Conservation (phyloP, 768 basidiomycete species). For the Amylocystis lapponica region DNA sequence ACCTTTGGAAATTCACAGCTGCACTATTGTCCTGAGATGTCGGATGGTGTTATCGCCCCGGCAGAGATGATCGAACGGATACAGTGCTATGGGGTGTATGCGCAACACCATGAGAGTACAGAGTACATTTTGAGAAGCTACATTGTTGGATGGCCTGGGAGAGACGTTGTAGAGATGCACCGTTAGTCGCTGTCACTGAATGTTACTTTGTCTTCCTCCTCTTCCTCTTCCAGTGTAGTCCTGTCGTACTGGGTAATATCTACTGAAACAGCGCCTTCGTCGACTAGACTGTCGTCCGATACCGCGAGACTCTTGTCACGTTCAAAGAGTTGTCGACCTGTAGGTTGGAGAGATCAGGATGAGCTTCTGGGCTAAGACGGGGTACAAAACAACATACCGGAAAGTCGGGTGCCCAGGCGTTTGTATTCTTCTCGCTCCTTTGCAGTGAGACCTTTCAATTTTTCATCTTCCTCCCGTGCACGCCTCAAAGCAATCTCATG, state of each 20-base stretch:
- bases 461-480: conserved; percentile 72
- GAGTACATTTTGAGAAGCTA: not conserved
- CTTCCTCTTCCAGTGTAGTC: conserved; percentile 47
- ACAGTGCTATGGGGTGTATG: too few species aligned
- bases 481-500: conserved; percentile 55
- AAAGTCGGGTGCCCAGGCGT: conserved; percentile 51
- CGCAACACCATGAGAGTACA: not conserved
- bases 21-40: too few species aligned
- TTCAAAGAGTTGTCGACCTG: conserved; percentile 93
- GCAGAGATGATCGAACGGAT: too few species aligned
- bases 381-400: conserved; percentile 47
- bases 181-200: conserved; percentile 86
- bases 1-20: too few species aligned
- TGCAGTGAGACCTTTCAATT: conserved; percentile 57
- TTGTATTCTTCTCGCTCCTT: conserved; percentile 87
- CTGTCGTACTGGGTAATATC: conserved; percentile 89
- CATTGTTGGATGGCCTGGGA: conserved; percentile 4
- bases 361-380: not conserved
- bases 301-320: conserved; percentile 60
- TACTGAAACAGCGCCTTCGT: conserved; percentile 84
- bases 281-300: conserved; percentile 75
- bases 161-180: too few species aligned
- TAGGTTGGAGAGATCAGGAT: conserved; percentile 2
- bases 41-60: too few species aligned
- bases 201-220: conserved; percentile 56